Conservation (phyloP, 108 stramenopile species). For the Nitzschia palea region DNA sequence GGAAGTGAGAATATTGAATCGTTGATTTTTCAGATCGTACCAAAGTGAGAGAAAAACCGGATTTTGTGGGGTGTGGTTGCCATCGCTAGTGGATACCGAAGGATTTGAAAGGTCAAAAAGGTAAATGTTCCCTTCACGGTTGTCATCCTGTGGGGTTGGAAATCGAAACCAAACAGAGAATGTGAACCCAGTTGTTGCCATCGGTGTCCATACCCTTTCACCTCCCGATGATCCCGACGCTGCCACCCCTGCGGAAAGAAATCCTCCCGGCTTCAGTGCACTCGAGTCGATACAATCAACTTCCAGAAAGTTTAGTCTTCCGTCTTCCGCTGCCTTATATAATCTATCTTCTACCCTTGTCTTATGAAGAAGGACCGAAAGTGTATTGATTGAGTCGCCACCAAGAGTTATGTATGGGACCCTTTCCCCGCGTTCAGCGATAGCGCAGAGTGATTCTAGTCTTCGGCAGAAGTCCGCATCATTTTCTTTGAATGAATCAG, state of each 20-base stretch:
- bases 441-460: constrained; percentile 72
- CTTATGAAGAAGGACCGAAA: constrained; percentile 77
- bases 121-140: constrained; percentile 58
- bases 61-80: constrained; percentile 40
- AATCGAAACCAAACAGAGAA: constrained; percentile 80
- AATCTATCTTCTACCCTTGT: constrained; percentile 75
- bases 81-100: constrained; percentile 36
- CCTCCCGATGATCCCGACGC: constrained; percentile 49
- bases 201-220: constrained; percentile 69
- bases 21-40: constrained; percentile 70
- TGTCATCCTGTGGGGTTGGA: constrained; percentile 49
- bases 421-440: constrained; percentile 72
- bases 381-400: constrained; percentile 76
- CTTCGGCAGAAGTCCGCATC: constrained; percentile 66
- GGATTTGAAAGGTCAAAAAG: constrained; percentile 79
- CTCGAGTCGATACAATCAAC: constrained; percentile 69
- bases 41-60: constrained; percentile 70
- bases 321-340: constrained; percentile 74
- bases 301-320: constrained; percentile 73
- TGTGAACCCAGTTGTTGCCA: constrained; percentile 69
- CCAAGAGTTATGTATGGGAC: constrained; percentile 71
- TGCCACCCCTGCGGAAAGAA: constrained; percentile 38
- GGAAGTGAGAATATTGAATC: constrained; percentile 75
- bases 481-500: constrained; percentile 55
- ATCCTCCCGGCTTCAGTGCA: constrained; percentile 47